phyloP scores from a whole-genome alignment of 441 rosid species.

The Daphne laureola region DNA sequence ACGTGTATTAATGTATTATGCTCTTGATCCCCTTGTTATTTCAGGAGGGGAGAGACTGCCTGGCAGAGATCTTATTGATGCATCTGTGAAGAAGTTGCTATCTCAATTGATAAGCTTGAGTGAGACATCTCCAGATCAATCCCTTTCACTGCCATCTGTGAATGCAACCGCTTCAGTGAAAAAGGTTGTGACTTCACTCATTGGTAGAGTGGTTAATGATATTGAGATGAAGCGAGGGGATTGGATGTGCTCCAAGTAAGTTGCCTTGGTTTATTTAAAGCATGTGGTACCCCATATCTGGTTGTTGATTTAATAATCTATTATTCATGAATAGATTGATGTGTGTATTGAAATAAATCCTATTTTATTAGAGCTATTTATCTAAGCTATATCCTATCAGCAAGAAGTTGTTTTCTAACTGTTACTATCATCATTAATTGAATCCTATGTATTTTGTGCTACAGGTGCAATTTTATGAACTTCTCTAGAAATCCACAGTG shows the following conservation, averaged over 20 bases:
- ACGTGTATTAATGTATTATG: conserved; percentile 56
- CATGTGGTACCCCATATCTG: conserved; percentile 4
- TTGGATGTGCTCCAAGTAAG: conserved; percentile 76
- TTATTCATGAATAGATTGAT: no score
- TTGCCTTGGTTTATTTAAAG: conserved; percentile 9
- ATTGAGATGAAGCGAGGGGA: conserved; percentile 63
- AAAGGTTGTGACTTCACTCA: conserved; percentile 10
- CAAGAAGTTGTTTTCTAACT: no score
- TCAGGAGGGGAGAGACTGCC: conserved; percentile 43
- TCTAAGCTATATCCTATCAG: no score
- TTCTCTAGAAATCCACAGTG: conserved; percentile 57
- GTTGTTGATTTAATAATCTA: conserved; percentile 1
- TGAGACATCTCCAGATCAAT: conserved; percentile 46
- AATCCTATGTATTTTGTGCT: conserved; percentile 19
- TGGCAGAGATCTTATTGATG: conserved; percentile 44
- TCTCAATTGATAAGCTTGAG: conserved; percentile 63
- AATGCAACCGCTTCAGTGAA: conserved; percentile 18
- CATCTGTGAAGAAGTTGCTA: conserved; percentile 62
- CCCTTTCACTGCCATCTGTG: conserved; percentile 37
- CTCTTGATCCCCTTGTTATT: conserved; percentile 62
- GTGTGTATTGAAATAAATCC: no score
- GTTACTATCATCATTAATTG: neutral
- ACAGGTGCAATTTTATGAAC: conserved; percentile 69
- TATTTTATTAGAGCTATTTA: no score
- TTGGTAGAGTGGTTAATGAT: conserved; percentile 26